phyloP scores from a whole-genome alignment of 2,329 filamentous ascomycete genomes.

The Monilinia fructigena region DNA sequence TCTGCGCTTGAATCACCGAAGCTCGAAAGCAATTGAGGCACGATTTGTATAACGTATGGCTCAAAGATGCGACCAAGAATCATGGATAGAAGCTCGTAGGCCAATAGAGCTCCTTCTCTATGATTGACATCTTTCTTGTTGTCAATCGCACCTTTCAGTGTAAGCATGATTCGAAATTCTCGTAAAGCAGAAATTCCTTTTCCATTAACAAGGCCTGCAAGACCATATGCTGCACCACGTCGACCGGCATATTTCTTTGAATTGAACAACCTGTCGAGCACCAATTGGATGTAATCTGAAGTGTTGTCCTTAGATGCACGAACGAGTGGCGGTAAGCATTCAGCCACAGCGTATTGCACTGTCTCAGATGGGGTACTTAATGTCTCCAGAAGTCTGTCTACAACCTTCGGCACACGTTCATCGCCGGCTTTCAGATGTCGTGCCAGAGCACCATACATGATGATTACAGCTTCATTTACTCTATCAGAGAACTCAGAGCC shows the following conservation, averaged over 20 bases:
- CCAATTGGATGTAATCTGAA: conserved; percentile 73
- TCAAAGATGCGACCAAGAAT: conserved; percentile 89
- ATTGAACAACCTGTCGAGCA: conserved; percentile 78
- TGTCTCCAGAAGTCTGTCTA: conserved; percentile 81
- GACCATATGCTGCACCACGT: conserved; percentile 89
- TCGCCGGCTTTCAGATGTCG: conserved; percentile 85
- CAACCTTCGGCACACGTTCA: conserved; percentile 79
- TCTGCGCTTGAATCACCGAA: conserved; percentile 88
- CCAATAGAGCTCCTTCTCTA: conserved; percentile 82
- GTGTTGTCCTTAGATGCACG: conserved; percentile 75
- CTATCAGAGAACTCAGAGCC: conserved; percentile 79
- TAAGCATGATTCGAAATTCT: conserved; percentile 82
- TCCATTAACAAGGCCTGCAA: conserved; percentile 88
- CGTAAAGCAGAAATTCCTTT: conserved; percentile 77
- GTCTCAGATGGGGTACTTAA: conserved; percentile 93
- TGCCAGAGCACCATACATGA: conserved; percentile 92
- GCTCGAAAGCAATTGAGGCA: conserved; percentile 82
- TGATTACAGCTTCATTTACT: conserved; percentile 95
- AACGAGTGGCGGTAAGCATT: conserved; percentile 89
- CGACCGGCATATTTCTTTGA: conserved; percentile 91
- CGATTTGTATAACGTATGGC: conserved; percentile 93
- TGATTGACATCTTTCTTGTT: conserved; percentile 93
- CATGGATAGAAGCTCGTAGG: conserved; percentile 84
- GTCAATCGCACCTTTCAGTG: conserved; percentile 78
- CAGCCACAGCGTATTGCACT: conserved; percentile 93